Conservation (phyloP, 1,284 basidiomycete species). For the Agaricales sp. region DNA sequence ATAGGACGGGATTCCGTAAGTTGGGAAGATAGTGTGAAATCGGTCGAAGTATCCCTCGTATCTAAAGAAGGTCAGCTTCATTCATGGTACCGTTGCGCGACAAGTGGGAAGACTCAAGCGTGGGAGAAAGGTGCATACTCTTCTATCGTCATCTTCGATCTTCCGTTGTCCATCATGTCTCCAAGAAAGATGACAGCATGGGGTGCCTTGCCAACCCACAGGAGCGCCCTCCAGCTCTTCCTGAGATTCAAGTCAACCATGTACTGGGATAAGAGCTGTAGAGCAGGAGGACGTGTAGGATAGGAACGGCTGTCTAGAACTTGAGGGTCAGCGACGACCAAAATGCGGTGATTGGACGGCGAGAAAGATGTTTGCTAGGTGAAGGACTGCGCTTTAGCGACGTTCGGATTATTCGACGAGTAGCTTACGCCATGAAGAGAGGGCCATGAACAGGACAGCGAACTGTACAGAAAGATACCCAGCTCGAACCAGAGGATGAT, state of each 20-base stretch:
- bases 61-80: slow-evolving; percentile 33
- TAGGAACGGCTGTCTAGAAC: slow-evolving; percentile 61
- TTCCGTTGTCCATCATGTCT: slow-evolving; percentile 68
- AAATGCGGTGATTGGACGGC: slow-evolving; percentile 45
- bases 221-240: slow-evolving; percentile 71
- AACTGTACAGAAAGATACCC: slow-evolving; percentile 41
- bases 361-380: neutral
- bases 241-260: slow-evolving; percentile 68
- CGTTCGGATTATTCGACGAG: too few species aligned
- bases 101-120: slow-evolving; percentile 12
- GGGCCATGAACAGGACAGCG: slow-evolving; percentile 52
- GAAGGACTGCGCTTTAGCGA: too few species aligned
- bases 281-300: slow-evolving; percentile 35
- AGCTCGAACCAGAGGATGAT: slow-evolving; percentile 65
- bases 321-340: slow-evolving; percentile 78
- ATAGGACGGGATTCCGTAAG: slow-evolving; percentile 30
- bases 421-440: too few species aligned
- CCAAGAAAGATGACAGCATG: slow-evolving; percentile 75
- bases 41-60: slow-evolving; percentile 49
- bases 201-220: slow-evolving; percentile 23
- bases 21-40: slow-evolving; percentile 54
- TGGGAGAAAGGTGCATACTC: slow-evolving; percentile 42
- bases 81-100: too few species aligned
- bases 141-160: slow-evolving; percentile 39
- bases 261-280: slow-evolving; percentile 43